Conservation (phyloP, 1,284 basidiomycete genomes). For the Ustilago crameri region DNA sequence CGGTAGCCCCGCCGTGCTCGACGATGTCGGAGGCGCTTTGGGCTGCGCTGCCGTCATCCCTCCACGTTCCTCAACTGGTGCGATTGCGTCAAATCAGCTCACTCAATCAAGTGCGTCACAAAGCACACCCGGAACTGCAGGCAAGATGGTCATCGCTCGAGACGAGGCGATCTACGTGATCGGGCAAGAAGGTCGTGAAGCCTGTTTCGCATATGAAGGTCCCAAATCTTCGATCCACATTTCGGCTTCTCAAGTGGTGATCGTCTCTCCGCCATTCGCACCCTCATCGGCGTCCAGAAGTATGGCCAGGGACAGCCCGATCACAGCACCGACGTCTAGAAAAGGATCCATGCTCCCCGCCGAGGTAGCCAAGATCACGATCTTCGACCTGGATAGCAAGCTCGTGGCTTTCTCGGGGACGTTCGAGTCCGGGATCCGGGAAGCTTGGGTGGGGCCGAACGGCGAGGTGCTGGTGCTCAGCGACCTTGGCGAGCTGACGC, state of each 20-base stretch:
- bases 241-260: slow-evolving; percentile 71
- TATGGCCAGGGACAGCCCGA: slow-evolving; percentile 70
- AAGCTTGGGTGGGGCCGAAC: slow-evolving; percentile 29
- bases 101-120: background rate
- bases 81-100: background rate
- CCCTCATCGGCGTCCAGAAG: slow-evolving; percentile 81
- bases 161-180: slow-evolving; percentile 93
- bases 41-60: slow-evolving; percentile 76
- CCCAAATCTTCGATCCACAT: slow-evolving; percentile 58
- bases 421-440: slow-evolving; percentile 55
- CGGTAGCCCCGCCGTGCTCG: slow-evolving; percentile 76
- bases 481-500: slow-evolving; percentile 42
- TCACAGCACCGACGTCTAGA: slow-evolving; percentile 17
- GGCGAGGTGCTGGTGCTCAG: slow-evolving; percentile 58
- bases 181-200: slow-evolving; percentile 82
- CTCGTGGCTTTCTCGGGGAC: slow-evolving; percentile 77
- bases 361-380: slow-evolving; percentile 77
- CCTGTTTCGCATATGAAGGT: slow-evolving; percentile 77
- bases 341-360: slow-evolving; percentile 15
- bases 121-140: slow-evolving; percentile 70
- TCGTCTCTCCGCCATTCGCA: slow-evolving; percentile 85
- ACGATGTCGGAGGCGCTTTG: slow-evolving; percentile 85
- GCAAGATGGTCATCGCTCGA: slow-evolving; percentile 83
- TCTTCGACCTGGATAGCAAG: slow-evolving; percentile 94
- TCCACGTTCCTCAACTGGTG: slow-evolving; percentile 2